Percentiles rank a stretch among this genome's conserved stretches.
These are phyloP conservation scores for Sanguinoderma infundibulare DNA, from an alignment of 1,284 basidiomycete species.

Conservation along the genomic window DNA sequence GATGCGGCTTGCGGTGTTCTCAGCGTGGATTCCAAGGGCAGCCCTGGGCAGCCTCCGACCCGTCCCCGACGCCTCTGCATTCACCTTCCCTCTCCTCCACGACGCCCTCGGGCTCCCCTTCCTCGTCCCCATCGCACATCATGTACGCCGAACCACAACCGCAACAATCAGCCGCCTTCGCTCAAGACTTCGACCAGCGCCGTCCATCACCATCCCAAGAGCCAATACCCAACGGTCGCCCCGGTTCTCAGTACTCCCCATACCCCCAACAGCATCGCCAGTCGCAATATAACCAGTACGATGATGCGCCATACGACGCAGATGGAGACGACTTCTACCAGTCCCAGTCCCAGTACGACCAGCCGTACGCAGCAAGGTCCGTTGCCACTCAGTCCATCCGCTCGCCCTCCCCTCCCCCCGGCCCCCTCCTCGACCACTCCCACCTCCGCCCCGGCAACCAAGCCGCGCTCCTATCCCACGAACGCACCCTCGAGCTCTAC, in stretches of 20 bases:
- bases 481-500: constrained; percentile 96
- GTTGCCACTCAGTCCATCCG: constrained; percentile 44
- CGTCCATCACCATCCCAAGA: constrained; percentile 23
- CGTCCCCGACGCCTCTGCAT: background rate
- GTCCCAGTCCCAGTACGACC: constrained; percentile 36
- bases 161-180: constrained; percentile 41
- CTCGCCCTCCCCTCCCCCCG: constrained; percentile 59
- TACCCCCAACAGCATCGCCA: constrained; percentile 28
- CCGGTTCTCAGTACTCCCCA: constrained; percentile 30
- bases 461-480: constrained; percentile 91
- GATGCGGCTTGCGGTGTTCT: background rate
- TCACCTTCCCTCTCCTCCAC: background rate
- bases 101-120: background rate
- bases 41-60: constrained; percentile 1
- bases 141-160: constrained; percentile 41
- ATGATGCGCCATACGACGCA: constrained; percentile 38
- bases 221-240: constrained; percentile 23
- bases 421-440: constrained; percentile 86
- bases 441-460: constrained; percentile 94
- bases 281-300: constrained; percentile 34
- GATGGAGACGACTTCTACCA: constrained; percentile 46
- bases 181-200: constrained; percentile 34
- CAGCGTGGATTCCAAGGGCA: no score
- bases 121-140: constrained; percentile 2
- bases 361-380: constrained; percentile 32